Evolutionary conservation across 345 rosid genomes (phyloP).

Genomic region (Heritiera fomes): DNA sequence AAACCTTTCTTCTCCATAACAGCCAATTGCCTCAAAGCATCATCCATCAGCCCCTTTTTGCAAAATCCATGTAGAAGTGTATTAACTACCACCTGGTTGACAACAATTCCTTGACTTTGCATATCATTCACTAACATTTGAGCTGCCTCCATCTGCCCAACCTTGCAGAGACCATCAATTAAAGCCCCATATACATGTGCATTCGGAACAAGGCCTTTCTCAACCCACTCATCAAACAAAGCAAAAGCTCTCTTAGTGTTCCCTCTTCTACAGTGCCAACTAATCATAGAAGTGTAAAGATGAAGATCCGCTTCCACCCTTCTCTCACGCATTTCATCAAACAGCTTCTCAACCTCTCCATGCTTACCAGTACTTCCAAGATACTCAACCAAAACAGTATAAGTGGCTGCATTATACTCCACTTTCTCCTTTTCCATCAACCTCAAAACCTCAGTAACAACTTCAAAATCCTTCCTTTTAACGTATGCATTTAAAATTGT

Average conservation of each 20-base stretch:
- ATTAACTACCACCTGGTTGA: constrained; percentile 62
- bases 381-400: constrained; percentile 56
- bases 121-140: constrained; percentile 63
- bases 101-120: constrained; percentile 58
- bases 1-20: constrained; percentile 78
- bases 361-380: constrained; percentile 39
- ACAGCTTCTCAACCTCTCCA: constrained; percentile 60
- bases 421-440: constrained; percentile 60
- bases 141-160: constrained; percentile 76
- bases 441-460: constrained; percentile 53
- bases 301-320: constrained; percentile 51
- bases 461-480: constrained; percentile 48
- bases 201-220: constrained; percentile 61
- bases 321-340: constrained; percentile 72
- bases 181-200: constrained; percentile 69
- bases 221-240: constrained; percentile 74
- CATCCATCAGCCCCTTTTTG: constrained; percentile 63
- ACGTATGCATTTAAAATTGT: constrained; percentile 60
- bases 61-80: constrained; percentile 74
- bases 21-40: constrained; percentile 48
- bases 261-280: constrained; percentile 56
- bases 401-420: constrained; percentile 57
- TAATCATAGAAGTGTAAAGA: constrained; percentile 63
- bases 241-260: constrained; percentile 58
- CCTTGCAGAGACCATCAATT: constrained; percentile 77